These are phyloP conservation scores for Xylaria digitata DNA, from an alignment of 2,329 filamentous ascomycete genomes.

Conservation along the genomic window DNA sequence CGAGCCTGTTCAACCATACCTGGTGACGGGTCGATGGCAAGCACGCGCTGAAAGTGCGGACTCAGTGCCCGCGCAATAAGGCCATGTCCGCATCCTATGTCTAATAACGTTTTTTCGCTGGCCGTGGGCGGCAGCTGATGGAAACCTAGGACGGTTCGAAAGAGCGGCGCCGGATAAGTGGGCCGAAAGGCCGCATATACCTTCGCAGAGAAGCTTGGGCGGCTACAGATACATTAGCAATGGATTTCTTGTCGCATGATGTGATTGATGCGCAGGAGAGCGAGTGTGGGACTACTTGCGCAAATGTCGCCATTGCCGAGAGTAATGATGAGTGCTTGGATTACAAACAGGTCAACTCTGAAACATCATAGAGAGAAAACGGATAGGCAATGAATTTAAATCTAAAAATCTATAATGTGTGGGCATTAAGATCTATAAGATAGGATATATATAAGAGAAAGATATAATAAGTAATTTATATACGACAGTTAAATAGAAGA, in stretches of 20 bases:
- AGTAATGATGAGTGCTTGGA: constrained; percentile 13
- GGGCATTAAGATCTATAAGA: no score
- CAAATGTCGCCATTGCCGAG: constrained; percentile 60
- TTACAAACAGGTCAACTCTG: neutral
- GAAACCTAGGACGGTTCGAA: constrained; percentile 64
- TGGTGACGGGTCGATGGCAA: constrained; percentile 67
- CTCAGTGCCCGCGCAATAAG: constrained; percentile 65
- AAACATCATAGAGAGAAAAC: neutral
- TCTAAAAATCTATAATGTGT: neutral
- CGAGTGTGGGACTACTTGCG: constrained; percentile 51
- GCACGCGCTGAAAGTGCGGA: constrained; percentile 61
- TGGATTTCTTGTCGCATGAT: constrained; percentile 3
- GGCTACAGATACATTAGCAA: constrained; percentile 54
- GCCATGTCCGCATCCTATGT: constrained; percentile 74
- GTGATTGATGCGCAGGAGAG: constrained; percentile 22
- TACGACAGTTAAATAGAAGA: neutral
- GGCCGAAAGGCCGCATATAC: constrained; percentile 71
- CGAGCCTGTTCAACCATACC: constrained; percentile 67
- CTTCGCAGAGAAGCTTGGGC: constrained; percentile 65
- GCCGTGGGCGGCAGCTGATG: constrained; percentile 54
- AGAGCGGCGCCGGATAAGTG: constrained; percentile 66
- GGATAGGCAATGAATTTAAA: neutral
- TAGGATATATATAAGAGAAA: neutral
- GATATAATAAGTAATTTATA: neutral
- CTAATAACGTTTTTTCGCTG: constrained; percentile 56